Conservation (phyloP, 352 stramenopile species). For the Heterotrichella gracilis region DNA sequence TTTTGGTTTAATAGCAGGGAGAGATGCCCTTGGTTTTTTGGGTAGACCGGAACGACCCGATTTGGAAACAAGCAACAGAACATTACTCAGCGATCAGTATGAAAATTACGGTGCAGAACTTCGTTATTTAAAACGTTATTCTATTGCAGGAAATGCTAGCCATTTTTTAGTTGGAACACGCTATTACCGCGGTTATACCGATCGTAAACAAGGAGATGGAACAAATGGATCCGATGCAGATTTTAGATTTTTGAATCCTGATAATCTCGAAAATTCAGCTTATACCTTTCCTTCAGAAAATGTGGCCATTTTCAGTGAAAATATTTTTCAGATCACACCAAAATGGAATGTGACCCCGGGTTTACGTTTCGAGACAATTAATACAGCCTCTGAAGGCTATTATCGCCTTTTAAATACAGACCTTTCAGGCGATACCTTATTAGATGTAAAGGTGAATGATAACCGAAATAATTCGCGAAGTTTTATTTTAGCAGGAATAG, state of each 20-base stretch:
- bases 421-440: not conserved
- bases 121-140: not conserved
- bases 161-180: not conserved
- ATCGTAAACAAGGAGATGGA: not conserved
- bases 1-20: not conserved
- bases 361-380: not conserved
- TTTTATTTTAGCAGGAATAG: not conserved
- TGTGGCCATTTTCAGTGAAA: not conserved
- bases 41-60: not conserved
- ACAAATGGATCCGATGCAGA: too few relatives aligned
- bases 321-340: not conserved
- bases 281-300: not conserved
- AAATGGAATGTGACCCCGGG: not conserved
- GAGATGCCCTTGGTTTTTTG: not conserved
- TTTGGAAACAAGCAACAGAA: not conserved
- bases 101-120: not conserved
- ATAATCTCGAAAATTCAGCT: not conserved
- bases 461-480: not conserved
- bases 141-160: not conserved
- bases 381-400: not conserved
- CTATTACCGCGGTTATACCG: not conserved
- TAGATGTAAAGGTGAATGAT: not conserved
- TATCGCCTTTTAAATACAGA: not conserved
- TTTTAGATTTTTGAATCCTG: conserved; percentile 9
- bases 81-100: not conserved